Conservation (phyloP, 176 grass and related monocot species). For the Chloris gayana region DNA sequence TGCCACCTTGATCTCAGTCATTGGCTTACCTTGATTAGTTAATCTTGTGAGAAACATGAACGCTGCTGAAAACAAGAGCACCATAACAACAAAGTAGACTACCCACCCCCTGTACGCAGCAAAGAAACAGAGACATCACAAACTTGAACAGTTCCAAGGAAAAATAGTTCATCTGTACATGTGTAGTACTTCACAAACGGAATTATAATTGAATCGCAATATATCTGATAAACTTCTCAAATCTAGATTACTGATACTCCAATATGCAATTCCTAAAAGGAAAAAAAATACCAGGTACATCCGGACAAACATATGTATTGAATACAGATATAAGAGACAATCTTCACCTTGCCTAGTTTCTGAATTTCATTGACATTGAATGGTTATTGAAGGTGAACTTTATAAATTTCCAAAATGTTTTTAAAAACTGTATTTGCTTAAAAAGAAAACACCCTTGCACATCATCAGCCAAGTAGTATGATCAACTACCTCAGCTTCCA, state of each 20-base stretch:
- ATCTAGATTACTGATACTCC: slow-evolving; percentile 16
- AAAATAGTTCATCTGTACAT: neutral
- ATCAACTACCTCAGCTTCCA: slow-evolving; percentile 2
- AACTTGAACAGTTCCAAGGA: slow-evolving; percentile 6
- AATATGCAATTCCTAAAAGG: neutral
- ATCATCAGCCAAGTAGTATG: neutral
- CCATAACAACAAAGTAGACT: slow-evolving; percentile 56
- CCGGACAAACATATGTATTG: too few species aligned
- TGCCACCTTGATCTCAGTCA: slow-evolving; percentile 75
- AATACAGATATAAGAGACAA: too few species aligned
- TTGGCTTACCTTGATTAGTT: slow-evolving; percentile 69
- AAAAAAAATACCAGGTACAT: neutral
- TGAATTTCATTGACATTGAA: neutral
- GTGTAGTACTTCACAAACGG: neutral
- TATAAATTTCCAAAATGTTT: slow-evolving; percentile 5
- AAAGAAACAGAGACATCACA: slow-evolving; percentile 37
- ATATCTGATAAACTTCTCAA: slow-evolving; percentile 20
- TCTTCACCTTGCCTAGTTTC: neutral
- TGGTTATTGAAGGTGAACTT: neutral
- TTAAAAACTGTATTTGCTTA: neutral
- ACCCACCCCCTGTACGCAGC: slow-evolving; percentile 81
- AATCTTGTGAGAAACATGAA: slow-evolving; percentile 93
- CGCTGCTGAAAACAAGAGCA: slow-evolving; percentile 71
- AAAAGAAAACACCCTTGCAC: neutral
- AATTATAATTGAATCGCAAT: neutral